Base-by-base conservation (phyloP, 2,329 filamentous ascomycete species). In the Pseudocercospora macadamiae region DNA sequence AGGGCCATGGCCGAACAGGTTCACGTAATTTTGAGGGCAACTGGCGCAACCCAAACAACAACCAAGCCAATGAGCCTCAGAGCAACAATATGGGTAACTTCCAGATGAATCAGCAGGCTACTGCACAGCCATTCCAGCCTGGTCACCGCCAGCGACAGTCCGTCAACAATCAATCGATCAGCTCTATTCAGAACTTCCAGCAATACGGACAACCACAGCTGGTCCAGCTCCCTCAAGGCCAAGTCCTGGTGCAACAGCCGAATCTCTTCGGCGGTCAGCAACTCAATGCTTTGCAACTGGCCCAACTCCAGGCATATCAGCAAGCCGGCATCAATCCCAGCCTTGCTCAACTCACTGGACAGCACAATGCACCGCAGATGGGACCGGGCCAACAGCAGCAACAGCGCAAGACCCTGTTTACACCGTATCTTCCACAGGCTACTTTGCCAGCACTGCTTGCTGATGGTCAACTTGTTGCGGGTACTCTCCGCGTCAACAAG, bases 11-110 rank as follows among this genome's bases (percentile, higher is more conserved):
- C 64, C 86, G 95, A 62, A 89, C 88, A 28, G 86, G 86, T 9
- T 99, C 95, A 21, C 87, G 95, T 64, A 99, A 97, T 77, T 97
- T 97, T 71, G 95, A 99, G 67, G 88, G 93, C 70, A 99, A 99
- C 77, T 99, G 95, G 95, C 90, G 95, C 70, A 96, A 92, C 71
- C 93, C 90, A 67, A 84, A 84, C 67, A 77, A 75, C 60, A 77
- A 79, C 55, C 70, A 73, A 54, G 79, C 80, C 34, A 74, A 75
- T 59, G 76, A 80, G 51, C 74, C 72, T 61, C 77, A 79, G 64
- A 62, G 72, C 58, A 74, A 74, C 64, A 80, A 77, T 71, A 80
- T 86, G 79, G 83, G 83, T 57, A 85, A 83, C 69, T 87, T 88
- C 71, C 82, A 83, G 70, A 88, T 91, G 76, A 86, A 86, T 65